phyloP scores from a whole-genome alignment of 345 rosid genomes.

The Acer saccharum region DNA sequence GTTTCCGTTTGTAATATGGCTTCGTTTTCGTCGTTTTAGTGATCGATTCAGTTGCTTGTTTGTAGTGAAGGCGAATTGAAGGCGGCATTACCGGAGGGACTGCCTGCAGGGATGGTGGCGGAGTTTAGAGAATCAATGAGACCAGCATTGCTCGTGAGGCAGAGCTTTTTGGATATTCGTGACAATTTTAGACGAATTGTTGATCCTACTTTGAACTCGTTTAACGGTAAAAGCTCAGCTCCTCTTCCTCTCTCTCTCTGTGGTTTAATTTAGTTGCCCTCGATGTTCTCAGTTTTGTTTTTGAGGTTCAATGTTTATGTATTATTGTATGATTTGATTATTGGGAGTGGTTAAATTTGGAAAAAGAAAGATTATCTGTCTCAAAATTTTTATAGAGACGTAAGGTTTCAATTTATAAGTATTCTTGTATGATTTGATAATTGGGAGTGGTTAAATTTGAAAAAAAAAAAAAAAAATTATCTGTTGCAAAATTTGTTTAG shows the following conservation, averaged over 20 bases:
- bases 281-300: no score
- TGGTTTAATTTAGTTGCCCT: no score
- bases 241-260: no score
- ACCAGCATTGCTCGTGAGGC: slow-evolving; percentile 71
- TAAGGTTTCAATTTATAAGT: no score
- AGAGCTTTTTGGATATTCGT: slow-evolving; percentile 82
- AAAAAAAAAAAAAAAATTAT: no score
- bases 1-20: neutral
- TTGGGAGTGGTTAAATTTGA: no score
- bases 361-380: no score
- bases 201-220: slow-evolving; percentile 69
- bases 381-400: no score
- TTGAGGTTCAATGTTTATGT: neutral
- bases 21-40: neutral
- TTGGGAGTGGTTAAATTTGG: no score
- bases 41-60: slow-evolving; percentile 7
- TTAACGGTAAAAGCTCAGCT: slow-evolving; percentile 49
- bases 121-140: slow-evolving; percentile 89
- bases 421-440: no score
- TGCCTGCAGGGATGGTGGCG: slow-evolving; percentile 65
- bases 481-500: no score
- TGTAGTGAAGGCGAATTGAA: slow-evolving; percentile 55
- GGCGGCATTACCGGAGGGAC: slow-evolving; percentile 71
- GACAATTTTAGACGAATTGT: slow-evolving; percentile 87
- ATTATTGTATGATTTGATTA: no score